Base-by-base conservation (phyloP, 1,284 basidiomycete species). In the Ceratorhiza oryzae-sativae region DNA sequence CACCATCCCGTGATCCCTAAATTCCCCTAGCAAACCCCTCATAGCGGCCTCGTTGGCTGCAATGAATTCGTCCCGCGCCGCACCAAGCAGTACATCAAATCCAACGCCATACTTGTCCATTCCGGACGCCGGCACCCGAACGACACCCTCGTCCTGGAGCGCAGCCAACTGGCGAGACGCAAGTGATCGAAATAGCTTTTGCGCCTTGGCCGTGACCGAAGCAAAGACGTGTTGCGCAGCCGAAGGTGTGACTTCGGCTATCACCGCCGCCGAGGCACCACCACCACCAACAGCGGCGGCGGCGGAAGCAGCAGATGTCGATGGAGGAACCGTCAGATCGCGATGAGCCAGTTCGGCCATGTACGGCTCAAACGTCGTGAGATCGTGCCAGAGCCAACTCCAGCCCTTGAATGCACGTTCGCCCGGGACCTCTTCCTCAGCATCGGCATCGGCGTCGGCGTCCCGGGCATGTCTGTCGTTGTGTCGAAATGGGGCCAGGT, bases 1-100 rank as follows among this genome's bases (percentile, higher is more conserved):
- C 15, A 97, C 88, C 76, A 97, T 79, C 1, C 88, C 88, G 77
- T 98, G 95, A 79, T 98, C 95, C 77, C 87, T 87, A 80, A 95
- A 97, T 81, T 98, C 95, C 27, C 89, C 89, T 61, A 97, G 81
- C 36, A 95, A 82, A 8, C 93, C 87, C 36, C 91, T 85, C 78
- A 96, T 83, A 49, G 94, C 86, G 15, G 90, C 92, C 76, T 95
- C 93, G 78, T 89, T 94, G 56, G 91, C 90, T 5, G 94, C 94
- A 63, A 97, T 87, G 77, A 97, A 95, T 53, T 91, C 85, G 70
- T 93, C 91, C 59, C 90, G 81, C 13, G 90, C 90, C 5, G 84
- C 79, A 68, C 83, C 85, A 79, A 91, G 91, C 27, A 93, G 77
- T 23, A 83, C 80, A 75, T 88, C 86, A 76, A 92, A 91, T 25